Evolutionary conservation across 1,284 basidiomycete genomes (phyloP).

Genomic region (Boletus subluridellus): DNA sequence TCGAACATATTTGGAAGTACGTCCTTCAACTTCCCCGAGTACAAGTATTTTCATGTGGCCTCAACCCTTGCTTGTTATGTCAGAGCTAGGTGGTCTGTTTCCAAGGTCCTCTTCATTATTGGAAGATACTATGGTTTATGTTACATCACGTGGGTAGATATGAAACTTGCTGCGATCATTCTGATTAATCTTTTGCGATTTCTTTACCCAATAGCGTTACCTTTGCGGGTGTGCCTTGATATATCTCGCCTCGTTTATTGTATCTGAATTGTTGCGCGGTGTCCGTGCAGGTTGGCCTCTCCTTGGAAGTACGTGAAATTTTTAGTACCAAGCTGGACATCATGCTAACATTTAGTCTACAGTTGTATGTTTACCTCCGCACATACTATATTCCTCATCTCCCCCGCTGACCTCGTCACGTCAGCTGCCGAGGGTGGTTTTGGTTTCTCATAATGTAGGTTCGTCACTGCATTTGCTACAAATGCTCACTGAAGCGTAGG

Average conservation of each 20-base stretch:
- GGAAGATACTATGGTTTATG: background rate
- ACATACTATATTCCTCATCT: background rate
- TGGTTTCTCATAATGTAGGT: slow-evolving; percentile 1
- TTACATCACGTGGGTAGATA: background rate
- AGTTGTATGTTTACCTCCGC: slow-evolving; percentile 1
- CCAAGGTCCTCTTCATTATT: background rate
- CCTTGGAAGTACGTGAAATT: background rate
- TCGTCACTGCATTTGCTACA: too few species aligned
- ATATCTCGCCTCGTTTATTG: background rate
- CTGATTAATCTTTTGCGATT: background rate
- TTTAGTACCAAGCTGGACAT: background rate
- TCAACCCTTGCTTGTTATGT: background rate
- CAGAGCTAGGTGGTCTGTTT: background rate
- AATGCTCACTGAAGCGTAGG: background rate
- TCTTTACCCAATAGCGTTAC: background rate
- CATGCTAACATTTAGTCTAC: background rate
- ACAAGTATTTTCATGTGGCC: background rate
- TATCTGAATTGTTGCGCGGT: background rate
- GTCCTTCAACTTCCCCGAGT: background rate
- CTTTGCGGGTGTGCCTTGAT: background rate
- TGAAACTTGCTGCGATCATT: background rate
- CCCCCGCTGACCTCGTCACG: background rate
- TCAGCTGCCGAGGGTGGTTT: slow-evolving; percentile 1
- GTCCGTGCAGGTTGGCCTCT: background rate
- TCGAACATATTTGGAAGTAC: slow-evolving; percentile 7